phyloP scores from a whole-genome alignment of 192 early-diverging fungal species.

The Backusella tarrabulga region DNA sequence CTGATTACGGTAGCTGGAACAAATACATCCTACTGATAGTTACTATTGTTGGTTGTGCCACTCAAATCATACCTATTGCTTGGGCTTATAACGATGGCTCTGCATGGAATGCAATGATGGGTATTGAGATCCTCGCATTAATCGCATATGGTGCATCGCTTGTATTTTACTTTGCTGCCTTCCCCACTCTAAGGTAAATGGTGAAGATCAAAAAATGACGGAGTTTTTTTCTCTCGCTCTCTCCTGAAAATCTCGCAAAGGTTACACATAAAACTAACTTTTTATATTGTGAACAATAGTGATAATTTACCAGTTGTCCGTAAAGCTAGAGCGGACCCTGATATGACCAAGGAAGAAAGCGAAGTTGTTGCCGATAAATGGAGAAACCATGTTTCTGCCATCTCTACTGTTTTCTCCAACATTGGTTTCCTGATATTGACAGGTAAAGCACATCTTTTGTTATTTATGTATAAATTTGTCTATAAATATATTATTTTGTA shows the following conservation, averaged over 20 bases:
- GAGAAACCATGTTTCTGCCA: slow-evolving; percentile 36
- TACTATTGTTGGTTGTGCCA: slow-evolving; percentile 26
- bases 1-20: slow-evolving; percentile 34
- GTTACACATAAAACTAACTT: slow-evolving; percentile 9
- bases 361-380: slow-evolving; percentile 23
- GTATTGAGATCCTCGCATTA: slow-evolving; percentile 23
- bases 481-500: not conserved
- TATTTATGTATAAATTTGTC: not conserved
- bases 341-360: slow-evolving; percentile 19
- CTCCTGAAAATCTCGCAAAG: not conserved
- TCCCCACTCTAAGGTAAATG: slow-evolving; percentile 28
- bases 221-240: not conserved
- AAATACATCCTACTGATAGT: slow-evolving; percentile 26
- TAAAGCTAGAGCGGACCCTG: slow-evolving; percentile 25
- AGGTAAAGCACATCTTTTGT: not conserved
- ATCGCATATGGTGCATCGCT: slow-evolving; percentile 35
- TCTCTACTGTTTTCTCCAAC: slow-evolving; percentile 36
- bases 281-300: slow-evolving; percentile 6
- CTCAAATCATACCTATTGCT: slow-evolving; percentile 32
- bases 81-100: slow-evolving; percentile 27
- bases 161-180: slow-evolving; percentile 39
- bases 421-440: slow-evolving; percentile 27
- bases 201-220: not conserved
- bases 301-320: slow-evolving; percentile 35
- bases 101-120: slow-evolving; percentile 37